Evolutionary conservation across 2,329 filamentous ascomycete genomes (phyloP), one percentile per base, ranked within the genome.

Genomic region (Zalaria obscura): DNA sequence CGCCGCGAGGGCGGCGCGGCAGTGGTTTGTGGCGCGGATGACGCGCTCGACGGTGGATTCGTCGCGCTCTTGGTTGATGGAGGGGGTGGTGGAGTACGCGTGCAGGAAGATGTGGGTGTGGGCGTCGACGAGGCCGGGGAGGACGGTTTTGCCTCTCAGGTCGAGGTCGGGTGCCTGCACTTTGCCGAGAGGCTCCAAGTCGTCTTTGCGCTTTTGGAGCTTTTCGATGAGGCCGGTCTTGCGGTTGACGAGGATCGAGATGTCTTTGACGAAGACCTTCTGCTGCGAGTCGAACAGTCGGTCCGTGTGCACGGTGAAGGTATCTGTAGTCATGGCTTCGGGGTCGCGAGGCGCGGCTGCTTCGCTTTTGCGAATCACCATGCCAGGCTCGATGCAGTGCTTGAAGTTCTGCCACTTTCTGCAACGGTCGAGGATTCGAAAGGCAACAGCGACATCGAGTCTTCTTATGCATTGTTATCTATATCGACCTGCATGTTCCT

Each of bases 61-160:
- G 46, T 77, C 72, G 31, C 73, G 68, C 55, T 75, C 70, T 50
- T 78, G 74, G 33, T 68, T 53, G 4, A 62, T 45, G 4, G 62
- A 54, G 4, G 57, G 45, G 5, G 62, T 59, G 43, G 69, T 66
- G 35, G 60, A 60, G 47, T 43, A 50, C 4, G 45, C 39, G 50
- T 75, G 71, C 5, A 74, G 57, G 47, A 75, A 73, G n/a, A 75
- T 63, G 50, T 75, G 71, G 0, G 70, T 72, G 47, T 75, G 70
- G 0, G 70, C 65, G 50, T 75, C 71, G 3, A 75, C 69, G 4
- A 74, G 58, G 6, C 70, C 71, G 0, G 71, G 70, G 39, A 74
- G 58, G 4, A 72, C 67, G 25, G 66, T 59, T 42, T 67, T 62
- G 42, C 68, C 67, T 6, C 72, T 65, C n/a, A 77, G 65, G 44